Conservation (phyloP, 192 early-diverging fungal species). For the Dissophora ornata region DNA sequence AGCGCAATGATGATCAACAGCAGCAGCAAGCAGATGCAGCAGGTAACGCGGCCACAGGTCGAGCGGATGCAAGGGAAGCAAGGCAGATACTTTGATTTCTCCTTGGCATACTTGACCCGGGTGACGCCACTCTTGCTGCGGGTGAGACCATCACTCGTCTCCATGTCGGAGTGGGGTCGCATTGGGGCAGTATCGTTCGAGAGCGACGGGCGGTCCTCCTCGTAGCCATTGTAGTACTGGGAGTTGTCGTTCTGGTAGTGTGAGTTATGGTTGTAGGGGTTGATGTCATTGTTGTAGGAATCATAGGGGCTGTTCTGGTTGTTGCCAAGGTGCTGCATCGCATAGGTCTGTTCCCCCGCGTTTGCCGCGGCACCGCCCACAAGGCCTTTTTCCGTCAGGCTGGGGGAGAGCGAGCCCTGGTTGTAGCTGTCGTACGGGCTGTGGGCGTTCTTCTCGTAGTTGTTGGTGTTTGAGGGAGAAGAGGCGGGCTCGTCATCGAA, state of each 20-base stretch:
- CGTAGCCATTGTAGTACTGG: conserved; percentile 51
- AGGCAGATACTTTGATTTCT: conserved; percentile 44
- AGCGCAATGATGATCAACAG: conserved; percentile 52
- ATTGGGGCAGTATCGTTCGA: conserved; percentile 52
- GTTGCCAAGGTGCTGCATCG: conserved; percentile 38
- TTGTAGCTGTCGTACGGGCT: conserved; percentile 23
- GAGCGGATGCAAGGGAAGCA: conserved; percentile 56
- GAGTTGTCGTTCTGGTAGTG: conserved; percentile 12
- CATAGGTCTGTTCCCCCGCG: conserved; percentile 23
- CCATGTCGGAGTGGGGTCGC: conserved; percentile 23
- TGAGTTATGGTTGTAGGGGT: conserved; percentile 5
- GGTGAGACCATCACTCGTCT: conserved; percentile 34
- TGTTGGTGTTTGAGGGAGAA: neutral
- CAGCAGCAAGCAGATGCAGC: conserved; percentile 56
- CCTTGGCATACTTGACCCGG: conserved; percentile 37
- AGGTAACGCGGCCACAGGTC: conserved; percentile 58
- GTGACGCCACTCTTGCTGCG: conserved; percentile 44
- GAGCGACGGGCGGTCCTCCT: conserved; percentile 48
- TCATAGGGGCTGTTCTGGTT: conserved; percentile 9
- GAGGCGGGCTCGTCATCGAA: conserved; percentile 19
- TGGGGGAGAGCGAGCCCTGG: conserved; percentile 35
- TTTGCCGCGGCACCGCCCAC: conserved; percentile 2
- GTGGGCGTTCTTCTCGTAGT: conserved; percentile 21
- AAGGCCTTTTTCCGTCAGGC: conserved; percentile 27
- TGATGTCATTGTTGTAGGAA: neutral